Percentiles rank a stretch among this genome's conserved stretches.
Conservation (phyloP, 2,329 filamentous ascomycete species). For the Neopestalotiopsis sp. region DNA sequence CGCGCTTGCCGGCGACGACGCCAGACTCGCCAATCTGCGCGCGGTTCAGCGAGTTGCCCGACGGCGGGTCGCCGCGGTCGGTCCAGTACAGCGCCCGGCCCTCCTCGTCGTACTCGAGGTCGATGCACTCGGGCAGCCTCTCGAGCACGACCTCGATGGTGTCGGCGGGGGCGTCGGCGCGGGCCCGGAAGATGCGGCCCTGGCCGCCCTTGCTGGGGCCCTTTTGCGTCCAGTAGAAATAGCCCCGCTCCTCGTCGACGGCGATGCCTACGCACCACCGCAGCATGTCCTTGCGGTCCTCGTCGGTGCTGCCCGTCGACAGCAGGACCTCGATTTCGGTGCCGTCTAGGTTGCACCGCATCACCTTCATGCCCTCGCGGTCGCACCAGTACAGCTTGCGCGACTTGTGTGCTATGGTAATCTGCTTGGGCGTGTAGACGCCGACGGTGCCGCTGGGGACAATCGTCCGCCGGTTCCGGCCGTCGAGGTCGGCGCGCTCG, state of each 20-base stretch:
- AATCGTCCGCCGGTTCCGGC: constrained; percentile 42
- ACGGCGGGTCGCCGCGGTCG: constrained; percentile 62
- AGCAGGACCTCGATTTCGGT: constrained; percentile 25
- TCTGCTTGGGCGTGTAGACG: constrained; percentile 43
- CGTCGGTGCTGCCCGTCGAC: constrained; percentile 30
- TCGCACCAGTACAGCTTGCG: constrained; percentile 32
- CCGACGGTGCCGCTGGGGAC: constrained; percentile 37
- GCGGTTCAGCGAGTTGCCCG: constrained; percentile 59
- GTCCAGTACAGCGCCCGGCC: constrained; percentile 61
- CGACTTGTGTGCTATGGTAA: constrained; percentile 14
- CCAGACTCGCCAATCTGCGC: constrained; percentile 24
- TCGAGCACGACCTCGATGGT: constrained; percentile 49
- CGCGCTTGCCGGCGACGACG: constrained; percentile 6
- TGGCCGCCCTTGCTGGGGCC: constrained; percentile 54
- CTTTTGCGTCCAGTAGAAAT: constrained; percentile 68
- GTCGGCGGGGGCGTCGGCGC: constrained; percentile 42
- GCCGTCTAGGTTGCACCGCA: constrained; percentile 31
- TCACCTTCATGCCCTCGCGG: constrained; percentile 33
- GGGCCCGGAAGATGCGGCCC: constrained; percentile 59
- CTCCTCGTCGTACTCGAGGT: constrained; percentile 58
- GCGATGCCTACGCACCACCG: constrained; percentile 63
- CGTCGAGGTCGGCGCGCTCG: constrained; percentile 44
- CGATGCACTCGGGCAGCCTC: constrained; percentile 60
- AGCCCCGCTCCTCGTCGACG: constrained; percentile 46
- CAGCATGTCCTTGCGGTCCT: constrained; percentile 36